Base-by-base conservation (phyloP, 345 rosid species). In the Arabidopsis arenosa region DNA sequence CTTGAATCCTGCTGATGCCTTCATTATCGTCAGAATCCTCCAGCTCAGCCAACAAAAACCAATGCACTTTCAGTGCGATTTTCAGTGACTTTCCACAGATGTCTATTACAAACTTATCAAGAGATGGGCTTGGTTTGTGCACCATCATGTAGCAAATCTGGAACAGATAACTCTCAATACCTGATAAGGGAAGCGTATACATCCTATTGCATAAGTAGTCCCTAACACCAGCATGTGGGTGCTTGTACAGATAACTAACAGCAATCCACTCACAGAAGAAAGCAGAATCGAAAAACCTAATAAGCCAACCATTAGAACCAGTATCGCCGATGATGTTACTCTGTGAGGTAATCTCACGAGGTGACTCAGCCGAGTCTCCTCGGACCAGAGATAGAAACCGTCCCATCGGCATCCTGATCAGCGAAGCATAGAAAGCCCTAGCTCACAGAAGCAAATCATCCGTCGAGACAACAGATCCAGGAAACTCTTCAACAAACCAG, bases 241-340 rank as follows among this genome's bases (percentile, higher is more conserved):
- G 99, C 89, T 96, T 96, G 83, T 96, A 96, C 7, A 96, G 91
- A 79, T 96, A 96, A 85, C 99, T 93, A 33, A 96, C 98, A 4
- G 99, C 99, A 77, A 96, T 96, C 99, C 99, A 96, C 88, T 96
- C 99, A 14, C 99, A 96, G 85, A 96, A 96, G 78, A 96, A 96
- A 9, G 99, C 80, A 5, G 99, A 96, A 82, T 96, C 96, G 68
- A 93, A 96, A 85, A 96, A 96, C 83, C 99, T 78, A 74, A 96
- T 96, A 69, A 96, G 97, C 99, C 99, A 93, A 15, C 99, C 99
- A 21, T 81, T 90, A 83, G 95, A 97, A 23, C 97, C 90, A 1
- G 99, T 85, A 26, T 96, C 97, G 58, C 92, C 88, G 3, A 88
- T 81, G 33, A 86, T 68, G 69, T 79, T 83, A 76, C 78, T 81